Conservation (phyloP, 192 early-diverging fungal genomes). For the Chytriomyces confervae region DNA sequence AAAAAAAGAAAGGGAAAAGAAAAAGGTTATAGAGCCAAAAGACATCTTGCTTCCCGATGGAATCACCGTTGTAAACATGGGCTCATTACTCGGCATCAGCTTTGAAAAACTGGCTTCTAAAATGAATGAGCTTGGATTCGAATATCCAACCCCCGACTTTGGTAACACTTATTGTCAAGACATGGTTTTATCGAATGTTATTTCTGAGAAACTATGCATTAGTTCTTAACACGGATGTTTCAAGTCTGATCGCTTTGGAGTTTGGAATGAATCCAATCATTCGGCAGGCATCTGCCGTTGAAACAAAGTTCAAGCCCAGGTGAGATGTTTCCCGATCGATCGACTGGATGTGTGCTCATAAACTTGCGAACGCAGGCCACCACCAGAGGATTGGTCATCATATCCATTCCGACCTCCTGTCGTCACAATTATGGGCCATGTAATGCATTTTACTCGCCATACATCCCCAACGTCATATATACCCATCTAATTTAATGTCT, state of each 20-base stretch:
- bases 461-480: not conserved
- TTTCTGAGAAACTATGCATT: not conserved
- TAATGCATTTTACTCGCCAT: not conserved
- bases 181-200: not conserved
- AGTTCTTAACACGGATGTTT: constrained; percentile 84
- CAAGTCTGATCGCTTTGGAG: constrained; percentile 84
- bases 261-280: constrained; percentile 87
- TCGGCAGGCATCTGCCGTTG: constrained; percentile 55
- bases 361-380: constrained; percentile 46
- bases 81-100: constrained; percentile 75
- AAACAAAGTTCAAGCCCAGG: constrained; percentile 34
- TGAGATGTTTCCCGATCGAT: not conserved
- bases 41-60: constrained; percentile 82
- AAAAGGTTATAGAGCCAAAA: constrained; percentile 45
- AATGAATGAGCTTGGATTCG: constrained; percentile 82
- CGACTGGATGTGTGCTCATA: not conserved
- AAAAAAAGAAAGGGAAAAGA: constrained; percentile 44
- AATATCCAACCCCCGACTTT: constrained; percentile 74
- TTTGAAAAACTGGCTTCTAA: constrained; percentile 71
- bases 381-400: constrained; percentile 74
- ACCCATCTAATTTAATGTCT: not conserved
- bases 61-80: constrained; percentile 82
- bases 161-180: constrained; percentile 23
- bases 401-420: constrained; percentile 85
- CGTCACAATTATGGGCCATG: constrained; percentile 98